Evolutionary conservation across 352 stramenopile genomes (phyloP).

Genomic region (Phytophthora tubulina): DNA sequence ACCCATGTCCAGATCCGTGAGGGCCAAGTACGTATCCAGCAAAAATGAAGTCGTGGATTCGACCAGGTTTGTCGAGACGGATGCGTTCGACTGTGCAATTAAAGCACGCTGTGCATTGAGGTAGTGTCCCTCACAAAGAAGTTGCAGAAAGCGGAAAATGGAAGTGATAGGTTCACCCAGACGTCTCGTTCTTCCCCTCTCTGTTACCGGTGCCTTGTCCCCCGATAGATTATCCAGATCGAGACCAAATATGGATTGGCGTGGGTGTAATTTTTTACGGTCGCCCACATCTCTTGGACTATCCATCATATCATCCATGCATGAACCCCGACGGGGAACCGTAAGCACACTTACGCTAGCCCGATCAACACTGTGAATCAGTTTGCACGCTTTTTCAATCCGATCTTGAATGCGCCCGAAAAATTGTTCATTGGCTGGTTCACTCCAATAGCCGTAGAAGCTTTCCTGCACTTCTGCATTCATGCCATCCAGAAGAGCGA

Average conservation of each 20-base stretch:
- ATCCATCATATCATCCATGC: conserved; percentile 11
- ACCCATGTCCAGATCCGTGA: conserved; percentile 59
- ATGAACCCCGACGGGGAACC: not conserved
- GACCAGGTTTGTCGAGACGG: conserved; percentile 60
- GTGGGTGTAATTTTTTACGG: conserved; percentile 19
- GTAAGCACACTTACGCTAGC: conserved; percentile 18
- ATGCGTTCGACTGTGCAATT: conserved; percentile 50
- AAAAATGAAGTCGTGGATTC: conserved; percentile 75
- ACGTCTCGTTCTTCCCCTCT: conserved; percentile 30
- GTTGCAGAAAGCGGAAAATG: conserved; percentile 78
- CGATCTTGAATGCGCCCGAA: conserved; percentile 57
- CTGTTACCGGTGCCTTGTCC: conserved; percentile 1
- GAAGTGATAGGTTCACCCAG: conserved; percentile 45
- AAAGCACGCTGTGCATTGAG: conserved; percentile 68
- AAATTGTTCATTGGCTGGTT: conserved; percentile 49
- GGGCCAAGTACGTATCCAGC: conserved; percentile 63
- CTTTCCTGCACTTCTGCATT: conserved; percentile 81
- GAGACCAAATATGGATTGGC: conserved; percentile 34
- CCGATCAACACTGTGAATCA: conserved; percentile 51
- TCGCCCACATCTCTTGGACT: conserved; percentile 7
- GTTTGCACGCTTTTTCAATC: conserved; percentile 60
- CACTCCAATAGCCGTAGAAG: conserved; percentile 63
- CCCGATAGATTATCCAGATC: conserved; percentile 11
- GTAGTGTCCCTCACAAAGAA: conserved; percentile 81
- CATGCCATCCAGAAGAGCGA: conserved; percentile 78